Conservation (phyloP, 305 asterid species). For the Petunia hybrid region DNA sequence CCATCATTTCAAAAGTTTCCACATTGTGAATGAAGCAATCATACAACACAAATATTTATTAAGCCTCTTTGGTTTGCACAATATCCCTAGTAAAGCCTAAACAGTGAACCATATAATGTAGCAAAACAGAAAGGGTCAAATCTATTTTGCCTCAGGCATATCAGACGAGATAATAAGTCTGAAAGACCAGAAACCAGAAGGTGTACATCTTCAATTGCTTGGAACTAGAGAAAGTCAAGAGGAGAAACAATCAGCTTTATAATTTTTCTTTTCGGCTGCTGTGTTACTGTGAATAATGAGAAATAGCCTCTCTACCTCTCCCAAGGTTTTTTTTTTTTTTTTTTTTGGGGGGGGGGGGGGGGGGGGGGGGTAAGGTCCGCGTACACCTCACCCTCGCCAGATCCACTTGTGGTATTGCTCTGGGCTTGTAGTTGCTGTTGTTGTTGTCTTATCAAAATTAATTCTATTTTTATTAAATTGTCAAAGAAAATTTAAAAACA, state of each 20-base stretch:
- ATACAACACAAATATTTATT: not conserved
- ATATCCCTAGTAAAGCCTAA: not conserved
- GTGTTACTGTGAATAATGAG: conserved; percentile 6
- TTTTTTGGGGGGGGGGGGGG: too few relatives aligned
- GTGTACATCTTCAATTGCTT: not conserved
- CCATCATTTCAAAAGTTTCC: not conserved
- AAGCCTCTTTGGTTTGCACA: not conserved
- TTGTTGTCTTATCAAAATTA: too few relatives aligned
- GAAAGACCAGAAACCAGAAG: not conserved
- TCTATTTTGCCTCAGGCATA: not conserved
- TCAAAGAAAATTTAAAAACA: not conserved
- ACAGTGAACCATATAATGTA: not conserved
- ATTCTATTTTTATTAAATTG: not conserved
- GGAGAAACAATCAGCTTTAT: not conserved
- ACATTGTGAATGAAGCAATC: conserved; percentile 8
- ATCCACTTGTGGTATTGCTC: too few relatives aligned
- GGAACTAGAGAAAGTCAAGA: not conserved
- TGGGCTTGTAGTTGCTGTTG: too few relatives aligned
- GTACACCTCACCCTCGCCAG: too few relatives aligned
- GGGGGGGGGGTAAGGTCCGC: too few relatives aligned
- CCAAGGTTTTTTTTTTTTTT: too few relatives aligned
- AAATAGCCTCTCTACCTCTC: not conserved
- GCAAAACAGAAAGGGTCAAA: conserved; percentile 7
- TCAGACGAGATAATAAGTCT: not conserved
- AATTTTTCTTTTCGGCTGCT: conserved; percentile 10